Evolutionary conservation across 1,139 yeast species (phyloP), one percentile per base, ranked within the genome.

Genomic region (Yamadazyma sp.): DNA sequence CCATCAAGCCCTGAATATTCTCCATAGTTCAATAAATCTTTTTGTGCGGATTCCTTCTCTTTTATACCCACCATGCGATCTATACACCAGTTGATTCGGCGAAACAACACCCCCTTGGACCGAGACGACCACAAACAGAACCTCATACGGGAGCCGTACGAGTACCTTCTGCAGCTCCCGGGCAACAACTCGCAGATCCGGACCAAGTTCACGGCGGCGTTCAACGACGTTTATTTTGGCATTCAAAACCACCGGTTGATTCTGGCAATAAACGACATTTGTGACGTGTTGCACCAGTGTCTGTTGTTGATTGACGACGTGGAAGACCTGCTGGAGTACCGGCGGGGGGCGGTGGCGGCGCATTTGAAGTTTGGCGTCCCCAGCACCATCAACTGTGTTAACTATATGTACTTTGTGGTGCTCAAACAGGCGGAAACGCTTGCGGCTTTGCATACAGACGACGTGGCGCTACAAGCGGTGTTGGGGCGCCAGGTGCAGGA

Each of bases 291-390:
- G 25, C 68, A 62, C 35, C 61, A 61, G 30, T 51, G 62, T 27
- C 61, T 66, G 6, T 52, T 62, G 34, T 44, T 62, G 11, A 78
- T 89, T 22, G 97, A 89, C 57, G 97, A 89, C 54, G 86, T 89
- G 22, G 97, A 89, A 54, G 97, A 89, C 56, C 69, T 64, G 33
- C 84, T 95, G 1, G 64, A 61, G 22, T 64, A 77, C 33, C 69
- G 97, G 45, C 63, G 97, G 24, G 96, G 96, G 0, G 60, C 67
- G 16, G 86, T 88, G 1, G 80, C 88, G 3, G 88, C 96, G 0
- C 96, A 89, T 58, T 62, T 76, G 33, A 70, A 82, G 32, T 89
- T 65, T 57, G 97, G 97, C 0, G 59, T 73, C 0, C 89, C 96
- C 0, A 77, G 79, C 52, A 86, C 96, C 3, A 78, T 90, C 43